Evolutionary conservation across 345 rosid genomes (phyloP).

Genomic region (Orychophragmus violaceus): DNA sequence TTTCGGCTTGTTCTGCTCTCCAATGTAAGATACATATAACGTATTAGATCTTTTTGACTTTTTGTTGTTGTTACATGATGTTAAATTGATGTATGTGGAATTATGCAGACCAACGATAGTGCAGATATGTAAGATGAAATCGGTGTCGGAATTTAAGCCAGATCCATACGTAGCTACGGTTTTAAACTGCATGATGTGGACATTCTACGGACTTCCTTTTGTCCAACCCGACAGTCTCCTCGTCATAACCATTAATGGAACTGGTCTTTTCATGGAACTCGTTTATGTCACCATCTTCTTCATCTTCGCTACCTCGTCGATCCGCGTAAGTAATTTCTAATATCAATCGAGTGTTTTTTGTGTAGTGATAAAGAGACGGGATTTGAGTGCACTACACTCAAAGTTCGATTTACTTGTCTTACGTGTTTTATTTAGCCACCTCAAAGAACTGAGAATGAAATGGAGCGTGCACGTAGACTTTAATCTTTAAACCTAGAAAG

Average conservation of each 20-base stretch:
- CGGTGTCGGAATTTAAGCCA: slow-evolving; percentile 47
- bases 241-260: slow-evolving; percentile 52
- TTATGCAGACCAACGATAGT: slow-evolving; percentile 57
- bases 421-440: no score
- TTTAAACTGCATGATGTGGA: slow-evolving; percentile 70
- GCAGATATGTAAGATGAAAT: slow-evolving; percentile 44
- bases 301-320: slow-evolving; percentile 25
- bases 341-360: no score
- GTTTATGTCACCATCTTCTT: slow-evolving; percentile 49
- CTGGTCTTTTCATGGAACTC: slow-evolving; percentile 55
- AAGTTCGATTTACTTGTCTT: no score
- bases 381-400: no score
- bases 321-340: slow-evolving; percentile 38
- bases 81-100: slow-evolving; percentile 4
- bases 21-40: slow-evolving; percentile 43
- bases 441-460: no score
- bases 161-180: slow-evolving; percentile 69
- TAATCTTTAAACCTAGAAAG: no score
- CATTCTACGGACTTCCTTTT: slow-evolving; percentile 60
- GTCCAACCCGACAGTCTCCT: slow-evolving; percentile 57
- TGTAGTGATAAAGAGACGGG: no score
- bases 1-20: slow-evolving; percentile 59
- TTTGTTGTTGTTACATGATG: not conserved
- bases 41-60: no score
- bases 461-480: no score